Conservation (phyloP, 1,139 yeast species). For the Magnusiomyces fungicola region DNA sequence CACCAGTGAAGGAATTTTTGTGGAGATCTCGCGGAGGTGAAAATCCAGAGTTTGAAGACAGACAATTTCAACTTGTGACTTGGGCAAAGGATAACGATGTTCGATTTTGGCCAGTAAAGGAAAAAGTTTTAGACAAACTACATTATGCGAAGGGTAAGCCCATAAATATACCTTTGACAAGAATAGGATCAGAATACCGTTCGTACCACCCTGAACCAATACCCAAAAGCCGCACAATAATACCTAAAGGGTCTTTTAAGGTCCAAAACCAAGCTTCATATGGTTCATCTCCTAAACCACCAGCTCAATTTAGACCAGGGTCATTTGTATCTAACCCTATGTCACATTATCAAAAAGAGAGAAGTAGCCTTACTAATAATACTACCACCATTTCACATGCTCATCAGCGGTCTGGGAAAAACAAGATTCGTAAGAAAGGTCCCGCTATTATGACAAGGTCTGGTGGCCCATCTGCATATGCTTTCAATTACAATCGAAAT, state of each 20-base stretch:
- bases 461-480: constrained; percentile 23
- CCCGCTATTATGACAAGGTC: constrained; percentile 15
- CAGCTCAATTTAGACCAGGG: constrained; percentile 10
- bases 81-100: constrained; percentile 90
- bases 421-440: constrained; percentile 3
- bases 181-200: constrained; percentile 39
- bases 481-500: constrained; percentile 11
- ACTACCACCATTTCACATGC: not conserved
- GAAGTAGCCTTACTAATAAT: not conserved
- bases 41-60: constrained; percentile 47
- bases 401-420: constrained; percentile 27
- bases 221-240: constrained; percentile 1
- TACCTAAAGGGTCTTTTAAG: not conserved
- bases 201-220: constrained; percentile 49
- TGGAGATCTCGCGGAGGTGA: constrained; percentile 62
- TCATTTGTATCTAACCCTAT: constrained; percentile 11
- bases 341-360: not conserved
- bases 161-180: constrained; percentile 34
- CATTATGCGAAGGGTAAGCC: constrained; percentile 43
- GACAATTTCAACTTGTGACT: constrained; percentile 83
- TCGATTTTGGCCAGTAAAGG: constrained; percentile 71
- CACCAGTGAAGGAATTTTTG: constrained; percentile 76
- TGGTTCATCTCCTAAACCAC: constrained; percentile 1
- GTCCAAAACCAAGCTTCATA: not conserved
- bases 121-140: constrained; percentile 51